A percentile compares a stretch with the other conserved stretches of the same genome.
These are phyloP conservation scores for Tetrahymena thermophila DNA, from an alignment of 73 alveolate genomes.

Conservation along the genomic window DNA sequence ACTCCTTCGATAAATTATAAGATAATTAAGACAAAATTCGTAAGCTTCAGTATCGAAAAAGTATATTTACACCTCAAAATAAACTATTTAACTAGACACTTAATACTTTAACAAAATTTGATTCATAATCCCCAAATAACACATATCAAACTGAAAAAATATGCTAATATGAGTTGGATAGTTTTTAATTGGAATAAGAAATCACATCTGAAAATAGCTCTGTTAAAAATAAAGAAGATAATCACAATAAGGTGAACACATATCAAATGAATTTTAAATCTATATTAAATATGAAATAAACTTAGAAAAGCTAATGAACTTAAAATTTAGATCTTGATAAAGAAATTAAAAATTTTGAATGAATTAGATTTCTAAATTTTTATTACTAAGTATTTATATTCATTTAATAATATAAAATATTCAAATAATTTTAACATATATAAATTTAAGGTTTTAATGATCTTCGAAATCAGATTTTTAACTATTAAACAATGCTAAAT, in stretches of 20 bases:
- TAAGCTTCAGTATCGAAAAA: not conserved
- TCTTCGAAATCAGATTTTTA: too few species aligned
- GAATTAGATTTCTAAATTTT: too few species aligned
- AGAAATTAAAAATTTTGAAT: too few species aligned
- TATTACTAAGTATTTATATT: too few species aligned
- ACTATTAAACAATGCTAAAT: too few species aligned
- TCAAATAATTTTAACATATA: too few species aligned
- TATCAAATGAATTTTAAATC: not conserved
- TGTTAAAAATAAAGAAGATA: too few species aligned
- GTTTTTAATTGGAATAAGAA: not conserved
- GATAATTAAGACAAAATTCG: not conserved
- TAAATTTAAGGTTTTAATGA: too few species aligned
- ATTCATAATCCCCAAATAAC: not conserved
- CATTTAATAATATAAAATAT: too few species aligned
- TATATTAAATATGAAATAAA: not conserved
- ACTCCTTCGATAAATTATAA: not conserved
- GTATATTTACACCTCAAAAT: not conserved
- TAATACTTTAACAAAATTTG: not conserved
- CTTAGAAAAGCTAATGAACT: too few species aligned
- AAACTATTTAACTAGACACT: not conserved
- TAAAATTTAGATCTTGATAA: too few species aligned
- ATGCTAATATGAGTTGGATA: not conserved
- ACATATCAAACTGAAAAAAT: not conserved
- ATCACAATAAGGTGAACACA: too few species aligned
- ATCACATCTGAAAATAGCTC: not conserved